phyloP scores from a whole-genome alignment of 306 rosid genomes.

The Castanea sativa region DNA sequence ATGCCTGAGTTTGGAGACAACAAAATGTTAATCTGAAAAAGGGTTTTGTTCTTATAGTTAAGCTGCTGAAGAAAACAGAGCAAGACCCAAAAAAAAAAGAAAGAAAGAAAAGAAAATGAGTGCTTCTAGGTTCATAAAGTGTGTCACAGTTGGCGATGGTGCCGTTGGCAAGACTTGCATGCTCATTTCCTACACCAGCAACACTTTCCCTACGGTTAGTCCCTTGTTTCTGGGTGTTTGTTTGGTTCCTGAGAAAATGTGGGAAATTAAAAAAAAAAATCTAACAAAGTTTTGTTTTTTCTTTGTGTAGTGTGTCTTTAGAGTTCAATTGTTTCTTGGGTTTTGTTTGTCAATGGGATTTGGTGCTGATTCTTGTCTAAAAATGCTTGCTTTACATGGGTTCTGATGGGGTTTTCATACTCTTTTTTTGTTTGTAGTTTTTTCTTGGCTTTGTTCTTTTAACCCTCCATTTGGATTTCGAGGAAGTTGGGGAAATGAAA shows the following conservation, averaged over 20 bases:
- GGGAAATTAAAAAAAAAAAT: not conserved
- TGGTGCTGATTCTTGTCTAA: not conserved
- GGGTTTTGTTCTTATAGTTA: conserved; percentile 17
- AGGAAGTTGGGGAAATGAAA: not conserved
- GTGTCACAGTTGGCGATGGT: conserved; percentile 95
- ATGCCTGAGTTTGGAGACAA: conserved; percentile 22
- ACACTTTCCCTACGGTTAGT: conserved; percentile 91
- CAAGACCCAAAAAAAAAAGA: not conserved
- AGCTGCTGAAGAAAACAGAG: conserved; percentile 11
- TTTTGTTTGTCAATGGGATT: conserved; percentile 14
- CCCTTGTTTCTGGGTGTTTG: not conserved
- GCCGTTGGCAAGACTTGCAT: conserved; percentile 98
- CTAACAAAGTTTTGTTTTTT: not conserved
- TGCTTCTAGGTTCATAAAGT: conserved; percentile 91
- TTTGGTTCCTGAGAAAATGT: conserved; percentile 13
- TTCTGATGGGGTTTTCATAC: not conserved
- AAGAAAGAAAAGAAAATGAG: conserved; percentile 49
- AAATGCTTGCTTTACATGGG: not conserved
- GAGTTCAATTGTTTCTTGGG: not conserved
- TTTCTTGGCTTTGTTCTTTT: conserved; percentile 19
- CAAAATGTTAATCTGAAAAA: conserved; percentile 27
- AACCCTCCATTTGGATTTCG: conserved; percentile 10
- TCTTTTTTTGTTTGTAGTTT: not conserved
- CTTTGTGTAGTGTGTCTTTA: conserved; percentile 25
- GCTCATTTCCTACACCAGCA: conserved; percentile 98